Evolutionary conservation across 2,329 filamentous ascomycete species (phyloP), one percentile per base, ranked within the genome.

Genomic region (Nigrospora osmanthi): DNA sequence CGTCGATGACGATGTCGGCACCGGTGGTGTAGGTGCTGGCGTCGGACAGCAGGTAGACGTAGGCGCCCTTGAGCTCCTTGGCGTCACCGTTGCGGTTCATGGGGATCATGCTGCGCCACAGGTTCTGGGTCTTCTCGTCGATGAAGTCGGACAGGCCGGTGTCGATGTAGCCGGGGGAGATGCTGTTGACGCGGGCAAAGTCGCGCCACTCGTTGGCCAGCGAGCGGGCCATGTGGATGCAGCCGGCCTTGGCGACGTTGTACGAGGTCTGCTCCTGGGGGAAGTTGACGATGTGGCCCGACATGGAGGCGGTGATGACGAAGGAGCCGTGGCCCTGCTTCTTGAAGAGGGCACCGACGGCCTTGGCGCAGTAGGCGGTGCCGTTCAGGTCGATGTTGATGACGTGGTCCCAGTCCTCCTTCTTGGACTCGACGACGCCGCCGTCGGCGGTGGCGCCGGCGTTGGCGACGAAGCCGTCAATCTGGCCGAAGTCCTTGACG

Each of bases 391-490:
- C 78, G 16, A 74, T 79, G 31, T 69, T 62, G 44, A 83, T 68
- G 11, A 85, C 78, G 42, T 75, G 71, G 46, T 71, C 71, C 65
- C 83, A 84, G 58, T 56, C 74, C 15, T 74, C 68, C 17, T 79
- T 58, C 12, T 73, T 64, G 19, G 72, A 75, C 23, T 80, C 74
- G 19, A 81, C 66, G 57, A 78, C 72, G 10, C 76, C 65, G 1
- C 75, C 76, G 53, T 81, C 67, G 2, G 71, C 78, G 1, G 76
- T 75, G 42, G 80, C 75, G 33, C 78, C 83, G 35, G 76, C 83
- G 63, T 89, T 89, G 56, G 85, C 85, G 44, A 89, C 76, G 54
- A 89, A 87, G 49, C 83, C 77, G 52, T 89, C 85, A 47, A 89
- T 78, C 40, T 80, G 78, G 56, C 82, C 81, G 60, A 89, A 90